Evolutionary conservation across 2,329 filamentous ascomycete species (phyloP).

Genomic region (Botrytis tulipae): DNA sequence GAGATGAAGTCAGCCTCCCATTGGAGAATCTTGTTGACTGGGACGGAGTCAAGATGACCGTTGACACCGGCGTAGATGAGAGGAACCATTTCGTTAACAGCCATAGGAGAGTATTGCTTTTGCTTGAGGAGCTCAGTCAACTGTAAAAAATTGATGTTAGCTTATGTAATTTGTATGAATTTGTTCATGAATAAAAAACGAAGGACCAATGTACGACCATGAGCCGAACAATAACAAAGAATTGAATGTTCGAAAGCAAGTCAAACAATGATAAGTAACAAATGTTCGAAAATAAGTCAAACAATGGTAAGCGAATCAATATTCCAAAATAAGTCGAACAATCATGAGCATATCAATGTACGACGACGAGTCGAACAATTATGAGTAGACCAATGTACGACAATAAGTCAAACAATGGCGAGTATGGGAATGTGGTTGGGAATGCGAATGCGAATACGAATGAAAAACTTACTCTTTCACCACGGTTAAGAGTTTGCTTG

Average conservation of each 20-base stretch:
- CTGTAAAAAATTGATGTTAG: slow-evolving; percentile 42
- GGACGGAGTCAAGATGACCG: slow-evolving; percentile 84
- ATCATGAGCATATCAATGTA: neutral
- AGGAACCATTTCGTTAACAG: slow-evolving; percentile 99
- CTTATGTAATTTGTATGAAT: slow-evolving; percentile 28
- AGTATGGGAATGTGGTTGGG: neutral
- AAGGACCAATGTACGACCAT: neutral
- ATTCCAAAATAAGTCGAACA: neutral
- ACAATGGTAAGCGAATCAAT: neutral
- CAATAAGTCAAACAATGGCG: neutral
- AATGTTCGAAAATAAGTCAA: neutral
- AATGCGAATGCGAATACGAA: neutral
- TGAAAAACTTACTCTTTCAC: slow-evolving; percentile 79
- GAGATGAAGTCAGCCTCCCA: slow-evolving; percentile 95
- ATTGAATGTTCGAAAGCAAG: too few species aligned
- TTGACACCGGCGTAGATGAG: slow-evolving; percentile 99
- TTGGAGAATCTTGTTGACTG: slow-evolving; percentile 84
- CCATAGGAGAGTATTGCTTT: slow-evolving; percentile 99
- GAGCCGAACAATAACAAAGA: neutral
- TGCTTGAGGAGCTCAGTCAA: slow-evolving; percentile 98
- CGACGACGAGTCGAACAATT: neutral
- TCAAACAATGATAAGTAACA: neutral
- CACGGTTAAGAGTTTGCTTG: slow-evolving; percentile 97
- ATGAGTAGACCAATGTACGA: neutral
- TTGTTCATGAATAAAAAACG: neutral